phyloP scores from a whole-genome alignment of 305 asterid species.

The Solanum hybrid region DNA sequence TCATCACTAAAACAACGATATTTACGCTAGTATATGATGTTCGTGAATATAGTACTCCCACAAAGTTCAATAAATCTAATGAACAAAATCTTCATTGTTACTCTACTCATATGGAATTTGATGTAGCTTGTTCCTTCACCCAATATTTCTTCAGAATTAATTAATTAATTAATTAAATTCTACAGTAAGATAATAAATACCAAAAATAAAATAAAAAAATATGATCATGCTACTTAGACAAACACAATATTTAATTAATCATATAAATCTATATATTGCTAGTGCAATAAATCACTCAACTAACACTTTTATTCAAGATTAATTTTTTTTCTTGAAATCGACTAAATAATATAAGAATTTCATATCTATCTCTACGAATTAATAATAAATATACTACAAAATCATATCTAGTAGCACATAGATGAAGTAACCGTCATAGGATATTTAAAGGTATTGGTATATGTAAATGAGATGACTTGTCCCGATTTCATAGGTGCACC shows the following conservation, averaged over 20 bases:
- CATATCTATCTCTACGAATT: not conserved
- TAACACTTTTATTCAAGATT: not conserved
- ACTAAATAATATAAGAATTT: not conserved
- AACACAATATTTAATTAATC: not conserved
- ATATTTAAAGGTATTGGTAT: constrained; percentile 66
- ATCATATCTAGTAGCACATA: constrained; percentile 23
- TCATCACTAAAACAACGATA: too few relatives aligned
- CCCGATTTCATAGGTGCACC: constrained; percentile 59
- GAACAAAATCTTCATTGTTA: too few relatives aligned
- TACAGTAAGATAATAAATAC: not conserved
- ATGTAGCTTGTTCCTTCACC: not conserved
- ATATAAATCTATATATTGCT: not conserved
- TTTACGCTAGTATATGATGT: too few relatives aligned
- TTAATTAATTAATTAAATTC: not conserved
- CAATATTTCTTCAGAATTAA: not conserved
- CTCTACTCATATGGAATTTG: not conserved
- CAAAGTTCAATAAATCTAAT: too few relatives aligned
- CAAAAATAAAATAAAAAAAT: not conserved
- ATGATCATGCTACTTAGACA: not conserved
- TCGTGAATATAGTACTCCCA: too few relatives aligned
- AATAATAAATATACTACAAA: not conserved
- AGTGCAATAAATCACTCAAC: not conserved
- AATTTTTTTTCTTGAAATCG: not conserved
- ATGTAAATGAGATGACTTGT: constrained; percentile 47
- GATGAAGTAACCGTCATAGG: constrained; percentile 53